Evolutionary conservation across 306 rosid genomes (phyloP), one percentile per base, ranked within the genome.

Genomic region (Vigna hirtella): DNA sequence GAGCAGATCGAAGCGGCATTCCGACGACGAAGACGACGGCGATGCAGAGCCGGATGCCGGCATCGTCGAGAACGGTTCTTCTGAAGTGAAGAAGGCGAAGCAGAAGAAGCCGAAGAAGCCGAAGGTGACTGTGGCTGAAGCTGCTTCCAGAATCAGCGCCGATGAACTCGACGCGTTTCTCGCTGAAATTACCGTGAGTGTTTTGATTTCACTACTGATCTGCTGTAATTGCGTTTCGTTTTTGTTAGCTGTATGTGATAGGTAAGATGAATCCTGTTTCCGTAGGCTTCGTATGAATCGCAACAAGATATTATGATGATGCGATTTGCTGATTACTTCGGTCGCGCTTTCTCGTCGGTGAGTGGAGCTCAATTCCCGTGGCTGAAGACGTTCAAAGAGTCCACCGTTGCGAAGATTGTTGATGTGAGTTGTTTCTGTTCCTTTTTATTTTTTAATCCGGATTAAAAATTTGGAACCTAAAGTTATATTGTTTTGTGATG

Each of bases 261-360:
- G 74, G 49, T 52, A 26, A 68, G 18, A 17, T 66, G 68, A 69
- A 18, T 56, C 61, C 30, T 47, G 1, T 53, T 49, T 79, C 80
- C 20, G 61, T 20, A 89, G 96, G 91, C 65, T 77, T 81, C 88
- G 40, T 90, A 82, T 79, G 90, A 90, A 72, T 64, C 89, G n/a
- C 88, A 87, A 55, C 86, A 90, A 74, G 91, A 90, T 61, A 80
- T 90, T 66, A 87, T 76, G 87, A 85, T 92, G 24, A 81, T 85
- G 90, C 87, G 94, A 64, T 90, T 92, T 43, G 94, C 93, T n/a
- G 97, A 92, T 88, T 87, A 90, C 48, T 88, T 87, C 59, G 97
- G 91, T 8, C 89, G 88, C 45, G 93, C 86, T 40, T 92, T 92
- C 81, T 75, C 93, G 17, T 55, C 85, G 0, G 97, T 92, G 3